Evolutionary conservation across 805 yeast genomes (phyloP).

Genomic region (Kuraishia molischiana): DNA sequence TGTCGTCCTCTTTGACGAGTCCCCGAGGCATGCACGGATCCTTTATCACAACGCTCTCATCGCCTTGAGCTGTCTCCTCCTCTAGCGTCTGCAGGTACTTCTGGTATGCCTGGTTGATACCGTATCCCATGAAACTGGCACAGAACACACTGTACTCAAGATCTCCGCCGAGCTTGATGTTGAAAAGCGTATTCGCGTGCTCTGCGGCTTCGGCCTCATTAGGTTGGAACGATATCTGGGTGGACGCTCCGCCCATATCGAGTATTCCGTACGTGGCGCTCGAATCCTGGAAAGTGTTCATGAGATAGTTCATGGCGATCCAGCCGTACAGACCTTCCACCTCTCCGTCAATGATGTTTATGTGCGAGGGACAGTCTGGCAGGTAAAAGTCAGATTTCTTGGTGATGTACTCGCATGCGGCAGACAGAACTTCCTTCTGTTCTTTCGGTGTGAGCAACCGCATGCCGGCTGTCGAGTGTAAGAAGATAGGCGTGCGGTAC

Average conservation of each 20-base stretch:
- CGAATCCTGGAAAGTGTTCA: slow-evolving; percentile 28
- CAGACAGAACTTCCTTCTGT: slow-evolving; percentile 28
- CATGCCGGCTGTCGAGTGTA: slow-evolving; percentile 69
- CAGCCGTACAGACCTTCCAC: slow-evolving; percentile 60
- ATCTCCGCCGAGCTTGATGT: slow-evolving; percentile 28
- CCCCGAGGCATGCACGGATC: slow-evolving; percentile 56
- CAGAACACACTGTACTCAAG: slow-evolving; percentile 36
- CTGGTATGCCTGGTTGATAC: slow-evolving; percentile 44
- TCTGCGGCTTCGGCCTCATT: slow-evolving; percentile 31
- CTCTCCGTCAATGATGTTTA: slow-evolving; percentile 54
- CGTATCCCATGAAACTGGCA: slow-evolving; percentile 51
- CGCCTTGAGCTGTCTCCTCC: slow-evolving; percentile 5
- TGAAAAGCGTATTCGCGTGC: slow-evolving; percentile 35
- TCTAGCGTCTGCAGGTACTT: slow-evolving; percentile 30
- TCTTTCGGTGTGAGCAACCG: slow-evolving; percentile 43
- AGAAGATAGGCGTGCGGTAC: slow-evolving; percentile 51
- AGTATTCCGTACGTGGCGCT: slow-evolving; percentile 44
- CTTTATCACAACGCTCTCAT: slow-evolving; percentile 7
- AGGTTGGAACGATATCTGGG: slow-evolving; percentile 59
- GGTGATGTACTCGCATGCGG: slow-evolving; percentile 39
- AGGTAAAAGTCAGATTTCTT: slow-evolving; percentile 38
- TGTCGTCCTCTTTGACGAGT: slow-evolving; percentile 12
- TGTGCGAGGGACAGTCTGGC: slow-evolving; percentile 53
- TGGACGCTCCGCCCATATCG: slow-evolving; percentile 59
- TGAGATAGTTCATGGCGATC: slow-evolving; percentile 50